These are phyloP conservation scores for Delphinella strobiligena DNA, from an alignment of 2,329 filamentous ascomycete species.

Conservation along the genomic window DNA sequence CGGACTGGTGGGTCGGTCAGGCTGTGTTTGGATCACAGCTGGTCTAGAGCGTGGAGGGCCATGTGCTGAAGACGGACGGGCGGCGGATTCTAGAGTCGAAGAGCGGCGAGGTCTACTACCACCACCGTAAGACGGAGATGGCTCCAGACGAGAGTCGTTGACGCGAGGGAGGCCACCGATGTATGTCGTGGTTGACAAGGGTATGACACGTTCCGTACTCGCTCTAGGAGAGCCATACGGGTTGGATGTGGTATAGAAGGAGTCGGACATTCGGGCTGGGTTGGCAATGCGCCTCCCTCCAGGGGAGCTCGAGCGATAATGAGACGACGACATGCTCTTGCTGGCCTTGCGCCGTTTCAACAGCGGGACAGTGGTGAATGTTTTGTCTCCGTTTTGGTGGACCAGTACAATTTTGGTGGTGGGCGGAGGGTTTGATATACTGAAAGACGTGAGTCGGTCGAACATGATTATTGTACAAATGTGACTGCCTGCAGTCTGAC, in stretches of 20 bases:
- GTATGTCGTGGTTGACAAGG: conserved; percentile 24
- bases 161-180: conserved; percentile 17
- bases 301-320: conserved; percentile 22
- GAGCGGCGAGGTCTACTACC: conserved; percentile 30
- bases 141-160: conserved; percentile 25
- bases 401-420: not conserved
- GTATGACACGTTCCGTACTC: conserved; percentile 24
- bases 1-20: conserved; percentile 29
- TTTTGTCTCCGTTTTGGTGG: not conserved
- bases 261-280: conserved; percentile 18
- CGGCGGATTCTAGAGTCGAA: conserved; percentile 29
- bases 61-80: conserved; percentile 18
- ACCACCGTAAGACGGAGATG: no score
- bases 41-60: conserved; percentile 21
- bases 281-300: conserved; percentile 23
- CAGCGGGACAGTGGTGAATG: no score
- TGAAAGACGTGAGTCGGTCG: not conserved
- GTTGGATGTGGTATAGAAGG: conserved; percentile 14
- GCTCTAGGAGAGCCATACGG: conserved; percentile 20
- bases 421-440: not conserved
- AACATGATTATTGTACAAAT: not conserved
- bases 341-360: not conserved
- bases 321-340: conserved; percentile 18
- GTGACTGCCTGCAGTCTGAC: not conserved
- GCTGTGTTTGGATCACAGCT: conserved; percentile 20